Base-by-base conservation (phyloP, 2,329 filamentous ascomycete genomes). In the Colletotrichum higginsianum region DNA sequence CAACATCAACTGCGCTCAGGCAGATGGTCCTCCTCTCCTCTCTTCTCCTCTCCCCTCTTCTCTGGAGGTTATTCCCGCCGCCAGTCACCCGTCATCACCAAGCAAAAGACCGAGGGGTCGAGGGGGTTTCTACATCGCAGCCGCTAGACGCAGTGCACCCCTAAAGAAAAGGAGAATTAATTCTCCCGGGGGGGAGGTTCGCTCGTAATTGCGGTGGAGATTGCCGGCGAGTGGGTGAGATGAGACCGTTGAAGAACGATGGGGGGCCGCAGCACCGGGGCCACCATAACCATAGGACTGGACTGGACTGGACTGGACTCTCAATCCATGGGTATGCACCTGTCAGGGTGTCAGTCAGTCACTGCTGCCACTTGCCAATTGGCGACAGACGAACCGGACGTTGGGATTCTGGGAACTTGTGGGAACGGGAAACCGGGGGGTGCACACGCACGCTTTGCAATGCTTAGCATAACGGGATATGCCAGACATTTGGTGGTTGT, bases 391-490 rank as follows among this genome's bases (percentile, higher is more conserved):
- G 21, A 35, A 13, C 42, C 26, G 4, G 26, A 26, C 26, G 3
- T 26, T 26, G 26, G 26, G 26, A 26, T 4, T 26, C 26, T 26
- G 26, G 26, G 26, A 26, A 26, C 26, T 26, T 26, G 26, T 26
- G 56, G 56, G 42, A 38, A 60, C 56, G 18, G 11, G 56, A 21
- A 18, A 26, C 26, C 26, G 26, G 26, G 26, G 23, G 26, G 26
- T 4, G 4, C 26, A 26, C 26, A 26, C 26, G 26, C 26, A 26
- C 12, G n/a, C n/a, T 18, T 11, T 26, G 60, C 21, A 50, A 30
- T 52, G 26, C 68, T 68, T 68, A 68, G 65, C 69, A 72, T 69
- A 53, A 53, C 55, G 26, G 26, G 40, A 71, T 71, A 64, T 67
- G 56, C 64, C 21, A 23, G 52, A 38, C 53, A 60, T 60, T 30